Percentiles rank a stretch among this genome's conserved stretches.
Evolutionary conservation across 139 green algal species (phyloP).

Genomic region (Edaphochlamys debaryana): DNA sequence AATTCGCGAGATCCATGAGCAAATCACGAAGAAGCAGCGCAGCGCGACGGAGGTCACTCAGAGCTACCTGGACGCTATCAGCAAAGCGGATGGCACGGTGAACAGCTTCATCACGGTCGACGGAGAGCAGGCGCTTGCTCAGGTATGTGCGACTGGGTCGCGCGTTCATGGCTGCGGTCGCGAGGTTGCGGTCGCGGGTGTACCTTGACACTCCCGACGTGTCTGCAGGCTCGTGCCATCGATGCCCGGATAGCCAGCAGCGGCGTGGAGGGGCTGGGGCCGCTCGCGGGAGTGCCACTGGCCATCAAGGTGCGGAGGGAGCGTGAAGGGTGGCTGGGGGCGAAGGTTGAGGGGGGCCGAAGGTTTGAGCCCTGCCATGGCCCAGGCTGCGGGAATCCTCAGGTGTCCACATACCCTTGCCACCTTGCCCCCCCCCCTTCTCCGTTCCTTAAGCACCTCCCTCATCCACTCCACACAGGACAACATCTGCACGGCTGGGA

Average conservation of each 20-base stretch:
- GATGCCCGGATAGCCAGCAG: slow-evolving; percentile 64
- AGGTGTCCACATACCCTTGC: too few species aligned
- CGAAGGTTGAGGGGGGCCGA: neutral
- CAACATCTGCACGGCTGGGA: slow-evolving; percentile 91
- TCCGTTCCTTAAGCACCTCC: too few species aligned
- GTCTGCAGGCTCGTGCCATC: slow-evolving; percentile 50
- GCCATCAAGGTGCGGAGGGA: slow-evolving; percentile 86
- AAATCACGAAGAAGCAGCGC: slow-evolving; percentile 51
- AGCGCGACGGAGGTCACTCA: slow-evolving; percentile 57
- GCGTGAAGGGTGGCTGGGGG: too few species aligned
- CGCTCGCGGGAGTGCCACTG: slow-evolving; percentile 85
- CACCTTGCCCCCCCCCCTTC: too few species aligned
- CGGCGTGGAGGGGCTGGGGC: slow-evolving; percentile 39
- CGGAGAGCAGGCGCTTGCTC: slow-evolving; percentile 54
- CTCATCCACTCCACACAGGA: slow-evolving; percentile 69
- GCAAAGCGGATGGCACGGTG: slow-evolving; percentile 41
- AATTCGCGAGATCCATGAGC: slow-evolving; percentile 52
- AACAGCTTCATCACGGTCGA: slow-evolving; percentile 67
- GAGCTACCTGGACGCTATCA: slow-evolving; percentile 58
- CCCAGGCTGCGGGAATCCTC: too few species aligned
- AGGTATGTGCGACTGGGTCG: slow-evolving; percentile 51
- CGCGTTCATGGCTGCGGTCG: too few species aligned
- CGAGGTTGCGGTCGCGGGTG: too few species aligned
- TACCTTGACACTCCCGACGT: neutral
- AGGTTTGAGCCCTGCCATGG: neutral